Base-by-base conservation (phyloP, 306 rosid genomes). In the Cucurbita argyrosperma region DNA sequence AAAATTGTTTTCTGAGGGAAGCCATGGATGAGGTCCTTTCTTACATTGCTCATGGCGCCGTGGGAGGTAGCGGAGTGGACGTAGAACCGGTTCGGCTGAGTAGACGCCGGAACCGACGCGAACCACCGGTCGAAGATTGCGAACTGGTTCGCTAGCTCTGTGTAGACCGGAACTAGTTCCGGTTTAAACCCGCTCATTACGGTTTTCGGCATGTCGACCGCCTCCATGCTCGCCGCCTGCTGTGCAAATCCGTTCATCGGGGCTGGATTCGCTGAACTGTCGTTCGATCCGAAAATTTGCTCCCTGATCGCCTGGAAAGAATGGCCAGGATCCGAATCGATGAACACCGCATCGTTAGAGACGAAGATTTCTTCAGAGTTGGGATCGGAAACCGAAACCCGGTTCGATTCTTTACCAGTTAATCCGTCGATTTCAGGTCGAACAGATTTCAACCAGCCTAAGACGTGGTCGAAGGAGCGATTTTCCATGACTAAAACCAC, bases 151-250 rank as follows among this genome's bases (percentile, higher is more conserved):
- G 89, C 94, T 5, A 93, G 69, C 76, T 63, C 79, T 16, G 96
- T 83, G 84, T 86, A 93, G 21, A 84, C 82, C 64, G 98, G 98
- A 3, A 93, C 45, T 6, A 74, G 45, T 10, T 79, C 80, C 35
- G 98, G 97, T 67, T 82, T 86, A 82, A 93, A 93, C 54, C 94
- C 98, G 76, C 92, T 87, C 98, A 92, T 92, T 10, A 90, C 96
- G 77, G 87, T 83, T 53, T 72, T 74, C 9, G 91, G 47, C 85
- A 83, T 66, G 50, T 66, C 73, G 5, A 82, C 86, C 0, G 30
- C 8, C 4, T 4, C 7, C 78, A 68, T 80, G 39, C 69, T 50
- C 75, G 80, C 93, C 15, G 96, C 97, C 52, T 93, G 97, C 72
- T 93, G 97, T 3, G 90, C 98, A 78, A 93, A 93, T 11, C 98